Conservation (phyloP, 306 rosid species). For the Canavalia gladiata region DNA sequence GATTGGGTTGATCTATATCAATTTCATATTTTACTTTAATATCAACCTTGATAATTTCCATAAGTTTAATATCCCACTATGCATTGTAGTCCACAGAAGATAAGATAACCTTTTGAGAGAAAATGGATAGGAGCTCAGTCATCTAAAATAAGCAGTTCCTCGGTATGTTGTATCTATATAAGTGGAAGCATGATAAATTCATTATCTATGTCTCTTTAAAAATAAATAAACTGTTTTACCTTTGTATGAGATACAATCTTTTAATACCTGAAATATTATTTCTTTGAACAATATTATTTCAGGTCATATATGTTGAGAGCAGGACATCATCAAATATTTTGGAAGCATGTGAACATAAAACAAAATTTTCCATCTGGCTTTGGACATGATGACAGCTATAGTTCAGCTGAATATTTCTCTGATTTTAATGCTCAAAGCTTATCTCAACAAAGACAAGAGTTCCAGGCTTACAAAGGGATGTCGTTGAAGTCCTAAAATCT, state of each 20-base stretch:
- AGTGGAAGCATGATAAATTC: conserved; percentile 27
- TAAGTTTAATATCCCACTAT: not conserved
- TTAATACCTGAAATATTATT: conserved; percentile 35
- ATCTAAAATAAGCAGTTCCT: not conserved
- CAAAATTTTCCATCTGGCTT: conserved; percentile 46
- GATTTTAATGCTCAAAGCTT: conserved; percentile 50
- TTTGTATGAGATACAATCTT: conserved; percentile 38
- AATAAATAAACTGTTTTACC: not conserved
- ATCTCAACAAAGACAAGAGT: conserved; percentile 67
- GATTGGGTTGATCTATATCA: not conserved
- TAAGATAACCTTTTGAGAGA: not conserved
- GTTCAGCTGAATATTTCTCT: conserved; percentile 46
- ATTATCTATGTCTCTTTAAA: conserved; percentile 1
- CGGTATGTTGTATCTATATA: conserved; percentile 20
- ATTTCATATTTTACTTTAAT: conserved; percentile 20
- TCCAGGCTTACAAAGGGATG: conserved; percentile 87
- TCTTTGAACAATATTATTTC: not conserved
- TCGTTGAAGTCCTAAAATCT: conserved; percentile 69
- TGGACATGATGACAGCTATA: conserved; percentile 42
- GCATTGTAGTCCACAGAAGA: not conserved
- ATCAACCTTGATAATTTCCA: conserved; percentile 26
- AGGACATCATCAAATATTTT: conserved; percentile 46
- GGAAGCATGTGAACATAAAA: conserved; percentile 53
- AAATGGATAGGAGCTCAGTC: conserved; percentile 27
- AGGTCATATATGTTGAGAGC: conserved; percentile 81